Conservation (phyloP, 2,329 filamentous ascomycete species). For the Xylaria sp. region DNA sequence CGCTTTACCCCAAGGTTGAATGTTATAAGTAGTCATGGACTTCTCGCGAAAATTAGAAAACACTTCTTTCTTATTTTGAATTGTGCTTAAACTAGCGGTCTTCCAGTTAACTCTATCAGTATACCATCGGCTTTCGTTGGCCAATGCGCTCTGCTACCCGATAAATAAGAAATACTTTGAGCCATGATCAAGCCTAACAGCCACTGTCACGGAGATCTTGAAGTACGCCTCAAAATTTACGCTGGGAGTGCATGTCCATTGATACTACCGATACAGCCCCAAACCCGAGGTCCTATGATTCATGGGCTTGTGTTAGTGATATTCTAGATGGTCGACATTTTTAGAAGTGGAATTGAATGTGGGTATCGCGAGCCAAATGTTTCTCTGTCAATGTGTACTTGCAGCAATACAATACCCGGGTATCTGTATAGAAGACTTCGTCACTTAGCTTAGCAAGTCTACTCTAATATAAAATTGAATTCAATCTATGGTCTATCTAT, state of each 20-base stretch:
- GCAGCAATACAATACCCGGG: neutral
- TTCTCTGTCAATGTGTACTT: neutral
- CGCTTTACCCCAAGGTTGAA: neutral
- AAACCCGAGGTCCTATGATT: neutral
- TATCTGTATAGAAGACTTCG: neutral
- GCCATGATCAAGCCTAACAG: constrained; percentile 25
- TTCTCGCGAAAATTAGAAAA: neutral
- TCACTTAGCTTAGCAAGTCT: neutral
- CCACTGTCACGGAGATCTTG: constrained; percentile 30
- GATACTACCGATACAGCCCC: constrained; percentile 5
- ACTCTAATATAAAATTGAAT: neutral
- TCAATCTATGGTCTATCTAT: neutral
- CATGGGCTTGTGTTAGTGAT: constrained; percentile 10
- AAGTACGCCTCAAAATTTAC: constrained; percentile 19
- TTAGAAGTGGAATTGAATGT: neutral
- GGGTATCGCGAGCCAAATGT: neutral
- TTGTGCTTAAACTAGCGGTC: neutral
- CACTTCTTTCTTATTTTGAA: constrained; percentile 15
- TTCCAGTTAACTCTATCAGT: neutral
- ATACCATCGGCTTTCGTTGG: constrained; percentile 4
- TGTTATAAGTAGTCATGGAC: neutral
- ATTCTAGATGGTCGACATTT: neutral
- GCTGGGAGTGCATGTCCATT: constrained; percentile 18
- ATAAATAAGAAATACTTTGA: constrained; percentile 10
- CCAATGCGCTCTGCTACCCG: constrained; percentile 16